Base-by-base conservation (phyloP, 208 protist species). In the Acanthamoeba divionensis region DNA sequence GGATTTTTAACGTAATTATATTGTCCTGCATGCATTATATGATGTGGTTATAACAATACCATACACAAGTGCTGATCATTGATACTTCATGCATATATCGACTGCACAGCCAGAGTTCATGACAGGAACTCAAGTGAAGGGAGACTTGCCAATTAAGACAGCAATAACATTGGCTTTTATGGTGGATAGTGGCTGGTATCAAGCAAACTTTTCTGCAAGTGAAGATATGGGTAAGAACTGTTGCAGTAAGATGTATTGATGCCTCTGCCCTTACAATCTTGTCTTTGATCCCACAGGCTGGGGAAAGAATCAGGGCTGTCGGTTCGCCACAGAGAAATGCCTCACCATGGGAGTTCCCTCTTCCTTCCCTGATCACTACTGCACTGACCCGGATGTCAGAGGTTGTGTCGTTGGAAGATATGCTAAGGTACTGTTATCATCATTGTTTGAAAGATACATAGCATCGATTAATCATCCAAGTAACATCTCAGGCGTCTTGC, bases 181-280 rank as follows among this genome's bases (percentile, higher is more conserved):
- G 71, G 71, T 60, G 71, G 71, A 82, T 13, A 63, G 48, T 0
- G 71, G 71, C 8, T 82, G 71, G 71, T 82, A 82, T 33, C 71
- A 45, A 3, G 71, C 71, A 18, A 82, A 82, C 71, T 82, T 60
- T 45, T 62, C 47, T 60, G 71, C 48, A 13, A n/a, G n/a, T n/a
- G n/a, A n/a, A n/a, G n/a, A n/a, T n/a, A n/a, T n/a, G n/a, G n/a
- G n/a, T n/a, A n/a, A n/a, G n/a, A n/a, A n/a, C n/a, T n/a, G n/a
- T n/a, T n/a, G n/a, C n/a, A n/a, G n/a, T n/a, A n/a, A n/a, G n/a
- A n/a, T n/a, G n/a, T n/a, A n/a, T n/a, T n/a, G n/a, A n/a, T n/a
- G n/a, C n/a, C n/a, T n/a, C n/a, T n/a, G n/a, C n/a, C n/a, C 52
- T 57, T 57, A n/a, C 52, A n/a, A n/a, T 57, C 18, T 13, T 57